Base-by-base conservation (phyloP, 2,329 filamentous ascomycete species). In the Immersiporthe knoxdaviesiana region DNA sequence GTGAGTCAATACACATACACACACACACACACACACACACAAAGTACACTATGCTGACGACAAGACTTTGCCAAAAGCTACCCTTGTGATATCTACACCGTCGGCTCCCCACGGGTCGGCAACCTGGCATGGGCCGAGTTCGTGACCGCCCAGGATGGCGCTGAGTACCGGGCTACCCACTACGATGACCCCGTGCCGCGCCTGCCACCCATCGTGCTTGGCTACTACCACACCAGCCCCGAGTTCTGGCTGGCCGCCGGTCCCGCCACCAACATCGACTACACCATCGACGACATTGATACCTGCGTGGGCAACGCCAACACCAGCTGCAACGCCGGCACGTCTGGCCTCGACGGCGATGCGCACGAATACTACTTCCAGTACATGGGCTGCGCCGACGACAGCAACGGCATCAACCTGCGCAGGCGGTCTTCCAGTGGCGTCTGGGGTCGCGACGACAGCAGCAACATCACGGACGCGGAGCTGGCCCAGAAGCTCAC, bases 101-200 rank as follows among this genome's bases (percentile, higher is more conserved):
- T 86, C 79, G 91, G 91, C 71, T 83, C 87, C 24, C 91, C 91
- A 1, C 89, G 90, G 60, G 83, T 90, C 24, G 91, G 89, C 70
- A 89, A 91, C 77, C 74, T 76, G 2, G 81, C 77, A 24, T 83
- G 91, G 68, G 84, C 83, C 66, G 75, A 81, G 65, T 90, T 83
- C 75, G 80, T 92, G 70, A 83, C 82, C 10, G 73, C 74, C 62
- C 87, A 90, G 73, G 69, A 79, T 18, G 70, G 66, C 1, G 76
- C 76, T 67, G 85, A 87, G 72, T 90, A 84, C 80, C 88, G 91
- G 72, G 81, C 92, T 65, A 93, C 91, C 1, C 90, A 93, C 78
- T 79, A 78, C 56, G 81, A 85, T 73, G 92, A 94, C 76, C 88
- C 90, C 0, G 86, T 93, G 1, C 89, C 91, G 0, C 85, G 88